These are phyloP conservation scores for Penicillium sp. DNA, from an alignment of 2,329 filamentous ascomycete genomes.

Conservation along the genomic window DNA sequence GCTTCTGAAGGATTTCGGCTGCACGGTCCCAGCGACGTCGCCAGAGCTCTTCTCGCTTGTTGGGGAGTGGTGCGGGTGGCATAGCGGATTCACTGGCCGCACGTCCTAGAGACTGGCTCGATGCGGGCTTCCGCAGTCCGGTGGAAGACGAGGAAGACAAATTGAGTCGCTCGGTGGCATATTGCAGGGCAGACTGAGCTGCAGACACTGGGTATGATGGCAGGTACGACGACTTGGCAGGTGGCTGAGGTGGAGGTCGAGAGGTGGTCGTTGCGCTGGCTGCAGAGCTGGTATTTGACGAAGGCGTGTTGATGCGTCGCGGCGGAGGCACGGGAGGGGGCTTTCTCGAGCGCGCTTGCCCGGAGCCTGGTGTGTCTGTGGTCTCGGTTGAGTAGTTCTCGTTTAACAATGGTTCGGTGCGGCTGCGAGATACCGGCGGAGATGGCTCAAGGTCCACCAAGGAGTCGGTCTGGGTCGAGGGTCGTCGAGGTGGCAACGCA, in stretches of 20 bases:
- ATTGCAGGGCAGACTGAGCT: constrained; percentile 28
- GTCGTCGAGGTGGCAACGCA: constrained; percentile 37
- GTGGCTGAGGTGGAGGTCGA: constrained; percentile 18
- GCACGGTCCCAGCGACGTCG: constrained; percentile 46
- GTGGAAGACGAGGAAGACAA: constrained; percentile 19
- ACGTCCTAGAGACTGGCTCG: constrained; percentile 21
- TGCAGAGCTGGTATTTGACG: constrained; percentile 17
- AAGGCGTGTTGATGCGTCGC: constrained; percentile 29
- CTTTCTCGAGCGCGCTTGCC: constrained; percentile 20
- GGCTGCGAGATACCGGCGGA: constrained; percentile 26
- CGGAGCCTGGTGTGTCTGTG: background rate
- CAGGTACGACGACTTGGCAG: constrained; percentile 25
- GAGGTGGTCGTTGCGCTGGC: constrained; percentile 15
- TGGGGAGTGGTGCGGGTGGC: constrained; percentile 35
- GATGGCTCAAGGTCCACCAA: constrained; percentile 17
- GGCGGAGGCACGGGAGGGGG: constrained; percentile 31
- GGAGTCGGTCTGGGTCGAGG: constrained; percentile 17
- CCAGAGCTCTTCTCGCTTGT: constrained; percentile 49
- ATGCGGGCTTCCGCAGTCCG: constrained; percentile 20
- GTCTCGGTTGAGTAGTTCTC: background rate
- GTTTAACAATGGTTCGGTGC: constrained; percentile 17
- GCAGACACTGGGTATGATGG: constrained; percentile 27
- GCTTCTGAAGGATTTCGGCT: constrained; percentile 39
- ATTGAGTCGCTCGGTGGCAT: constrained; percentile 29
- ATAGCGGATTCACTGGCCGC: constrained; percentile 14